Evolutionary conservation across 352 stramenopile genomes (phyloP), one percentile per base, ranked within the genome.

Genomic region (Globisporangium recalcitrans): DNA sequence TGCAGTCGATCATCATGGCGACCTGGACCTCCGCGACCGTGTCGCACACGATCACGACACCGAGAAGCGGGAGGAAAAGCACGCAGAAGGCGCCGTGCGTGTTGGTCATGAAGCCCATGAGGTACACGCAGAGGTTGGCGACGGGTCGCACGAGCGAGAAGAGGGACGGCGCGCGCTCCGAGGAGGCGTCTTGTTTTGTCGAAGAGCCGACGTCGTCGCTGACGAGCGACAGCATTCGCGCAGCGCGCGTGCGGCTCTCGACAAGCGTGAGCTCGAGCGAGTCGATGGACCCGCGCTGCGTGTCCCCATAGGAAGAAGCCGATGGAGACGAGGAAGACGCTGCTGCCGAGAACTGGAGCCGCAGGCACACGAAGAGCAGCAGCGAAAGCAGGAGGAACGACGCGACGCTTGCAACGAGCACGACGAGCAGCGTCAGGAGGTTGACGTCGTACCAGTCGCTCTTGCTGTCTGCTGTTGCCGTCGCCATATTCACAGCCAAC

Each of bases 31-130:
- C 69, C 1, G 78, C 71, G 49, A 87, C 31, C 2, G 71, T 81
- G 67, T 88, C 75, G 16, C 77, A 63, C 10, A 74, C 65, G 10
- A 86, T 29, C 8, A 84, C 68, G n/a, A 76, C 64, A n/a, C 53
- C 61, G 1, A 83, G 56, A 9, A 82, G 16, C 36, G 71, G 9
- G 13, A 87, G 32, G 19, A 74, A 79, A 1, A 68, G 47, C 21
- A 82, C 44, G 16, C 78, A 77, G 61, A 80, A 90, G n/a, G 73
- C 75, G 16, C 74, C 67, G 56, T 90, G 77, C 7, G 77, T 85
- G 75, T 84, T 88, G 61, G 77, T 88, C 75, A 82, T 87, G 62
- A 90, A 90, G 31, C 75, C 78, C 32, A 88, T 63, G 19, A 82
- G 59, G 54, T 78, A 82, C 5, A 64, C 65, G 55, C 74, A 85